Evolutionary conservation across 2,329 filamentous ascomycete species (phyloP), one percentile per base, ranked within the genome.

Genomic region (Aulographum hederae): DNA sequence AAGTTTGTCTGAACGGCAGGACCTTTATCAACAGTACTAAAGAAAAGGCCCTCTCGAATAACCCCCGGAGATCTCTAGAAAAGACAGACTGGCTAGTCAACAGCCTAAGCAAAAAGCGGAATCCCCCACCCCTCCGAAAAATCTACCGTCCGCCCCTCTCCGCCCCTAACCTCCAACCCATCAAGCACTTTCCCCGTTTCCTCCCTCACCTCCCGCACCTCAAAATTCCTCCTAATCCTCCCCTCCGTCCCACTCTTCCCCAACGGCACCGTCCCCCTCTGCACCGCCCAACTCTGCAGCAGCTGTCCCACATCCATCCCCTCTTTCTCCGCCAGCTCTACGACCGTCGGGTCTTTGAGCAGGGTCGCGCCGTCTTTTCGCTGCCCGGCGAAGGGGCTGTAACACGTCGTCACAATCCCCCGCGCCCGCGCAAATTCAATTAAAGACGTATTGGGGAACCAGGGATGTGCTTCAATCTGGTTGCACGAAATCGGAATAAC

Each of bases 381-480:
- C 47, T 78, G 66, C 17, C 80, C 78, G 26, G 81, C 81, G 47
- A 91, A 86, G 30, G 76, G 80, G 15, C 76, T 82, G 65, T 89
- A 91, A 31, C 78, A 81, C 3, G 79, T 89, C 35, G 89, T 66
- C 42, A 65, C 63, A 44, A 91, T 75, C 37, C 71, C 70, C 57
- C 82, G 66, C 33, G 60, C 56, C 60, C 76, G 64, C 44, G 74
- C 76, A 32, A 81, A 70, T 45, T 69, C 60, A 44, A 89, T 52
- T 32, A 91, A 69, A 33, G 72, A 65, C 37, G 62, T 55, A 64
- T 91, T 81, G 37, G 78, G 75, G 36, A 86, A 69, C 66, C 84
- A 89, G 17, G 81, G 81, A 65, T 91, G 81, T 61, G 86, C 79
- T 64, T 91, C 81, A 53, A 91, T 75, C 64, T 91, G 81, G 37